Base-by-base conservation (phyloP, 495 filamentous ascomycete genomes). In the Annulohypoxylon bovei region DNA sequence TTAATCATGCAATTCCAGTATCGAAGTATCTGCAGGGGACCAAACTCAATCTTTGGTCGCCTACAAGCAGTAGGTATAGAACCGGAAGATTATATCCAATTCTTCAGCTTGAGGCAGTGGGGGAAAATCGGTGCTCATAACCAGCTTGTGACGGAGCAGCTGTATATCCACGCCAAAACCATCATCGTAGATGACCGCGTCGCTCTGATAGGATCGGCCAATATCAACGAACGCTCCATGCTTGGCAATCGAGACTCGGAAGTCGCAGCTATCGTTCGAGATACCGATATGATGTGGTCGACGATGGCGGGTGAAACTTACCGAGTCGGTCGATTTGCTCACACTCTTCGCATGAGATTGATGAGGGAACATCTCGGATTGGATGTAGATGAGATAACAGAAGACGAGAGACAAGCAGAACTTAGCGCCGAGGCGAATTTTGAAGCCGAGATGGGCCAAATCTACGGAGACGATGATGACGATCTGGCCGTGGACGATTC, bases 181-280 rank as follows among this genome's bases (percentile, higher is more conserved):
- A 98, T 98, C 88, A 86, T 99, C 62, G 95, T 97, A 3, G 95
- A 99, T 78, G 95, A 99, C 74, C 87, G 94, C 32, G 88, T 94
- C 70, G 95, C 90, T 22, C 90, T 99, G 60, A 99, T 99, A 73
- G 95, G 95, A 16, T 98, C 94, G 39, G 96, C 95, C 27, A 99
- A 99, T 76, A 99, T 99, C 82, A 99, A 99, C 74, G 95, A 99
- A 76, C 91, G 95, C 28, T 98, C 94, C 11, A 95, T 99, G 93
- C 76, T 97, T 20, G 95, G 95, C 35, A 88, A 87, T 16, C 85
- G 96, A 67, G 95, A 99, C 78, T 97, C 93, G 0, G 95, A 99
- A 76, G 90, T 92, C 55, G 96, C 96, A 3, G 89, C 95, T 5
- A 85, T 99, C 18, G 92, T 99, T 39, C 87, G 94, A 49, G 95